Conservation (phyloP, 176 grass and related monocot genomes). For the Phoenix roebelenii region DNA sequence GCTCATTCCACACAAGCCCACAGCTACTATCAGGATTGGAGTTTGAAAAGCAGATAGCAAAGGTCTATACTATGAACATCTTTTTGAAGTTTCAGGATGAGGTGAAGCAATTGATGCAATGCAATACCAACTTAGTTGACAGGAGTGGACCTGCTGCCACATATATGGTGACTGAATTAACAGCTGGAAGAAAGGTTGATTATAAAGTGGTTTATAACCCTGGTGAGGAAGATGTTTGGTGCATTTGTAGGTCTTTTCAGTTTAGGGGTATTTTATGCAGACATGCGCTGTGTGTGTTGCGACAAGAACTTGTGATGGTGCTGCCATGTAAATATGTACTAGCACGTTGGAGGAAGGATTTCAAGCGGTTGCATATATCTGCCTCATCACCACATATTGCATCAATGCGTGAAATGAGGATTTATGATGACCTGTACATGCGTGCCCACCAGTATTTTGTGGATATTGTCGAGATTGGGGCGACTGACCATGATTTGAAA, state of each 20-base stretch:
- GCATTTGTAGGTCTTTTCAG: constrained; percentile 82
- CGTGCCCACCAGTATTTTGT: constrained; percentile 54
- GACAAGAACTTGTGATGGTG: constrained; percentile 67
- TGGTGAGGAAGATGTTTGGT: constrained; percentile 78
- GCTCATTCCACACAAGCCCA: constrained; percentile 73
- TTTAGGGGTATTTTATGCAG: constrained; percentile 89
- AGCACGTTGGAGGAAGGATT: constrained; percentile 88
- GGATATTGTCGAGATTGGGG: constrained; percentile 60
- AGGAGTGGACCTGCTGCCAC: constrained; percentile 52
- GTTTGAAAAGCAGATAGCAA: constrained; percentile 77
- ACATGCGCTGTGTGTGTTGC: constrained; percentile 71
- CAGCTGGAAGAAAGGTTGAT: constrained; percentile 72
- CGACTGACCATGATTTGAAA: constrained; percentile 70
- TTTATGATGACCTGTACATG: constrained; percentile 58
- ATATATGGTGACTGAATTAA: constrained; percentile 62
- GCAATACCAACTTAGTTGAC: constrained; percentile 56
- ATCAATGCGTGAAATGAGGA: constrained; percentile 25
- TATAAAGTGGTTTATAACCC: constrained; percentile 77
- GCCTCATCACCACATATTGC: constrained; percentile 15
- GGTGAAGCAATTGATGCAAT: constrained; percentile 88
- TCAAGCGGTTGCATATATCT: constrained; percentile 43
- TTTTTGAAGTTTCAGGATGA: constrained; percentile 85
- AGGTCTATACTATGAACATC: constrained; percentile 78
- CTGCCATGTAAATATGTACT: constrained; percentile 77
- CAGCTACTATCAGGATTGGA: constrained; percentile 63